A percentile compares a stretch with the other conserved stretches of the same genome.
Evolutionary conservation across 2,329 filamentous ascomycete genomes (phyloP).

Genomic region (Stromatinia cepivora): DNA sequence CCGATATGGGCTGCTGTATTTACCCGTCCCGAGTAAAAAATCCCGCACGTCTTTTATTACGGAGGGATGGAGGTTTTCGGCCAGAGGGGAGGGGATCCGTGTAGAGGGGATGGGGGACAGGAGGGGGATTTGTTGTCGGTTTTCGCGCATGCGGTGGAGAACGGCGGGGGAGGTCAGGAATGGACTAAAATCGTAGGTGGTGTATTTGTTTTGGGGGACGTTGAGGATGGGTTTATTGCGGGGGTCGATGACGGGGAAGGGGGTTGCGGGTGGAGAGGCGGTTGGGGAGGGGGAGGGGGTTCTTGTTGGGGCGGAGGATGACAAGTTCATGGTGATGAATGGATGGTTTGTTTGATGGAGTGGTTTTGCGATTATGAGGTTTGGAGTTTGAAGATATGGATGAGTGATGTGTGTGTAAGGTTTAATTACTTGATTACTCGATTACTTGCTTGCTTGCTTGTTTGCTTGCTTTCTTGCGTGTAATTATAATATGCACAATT

Average conservation of each 20-base stretch:
- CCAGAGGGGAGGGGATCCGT: conserved; percentile 30
- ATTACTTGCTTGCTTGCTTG: too few species aligned
- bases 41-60: conserved; percentile 25
- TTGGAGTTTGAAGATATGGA: neutral
- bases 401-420: neutral
- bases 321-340: too few species aligned
- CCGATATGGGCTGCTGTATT: neutral
- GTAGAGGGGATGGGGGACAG: conserved; percentile 30
- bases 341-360: too few species aligned
- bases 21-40: neutral
- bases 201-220: conserved; percentile 10
- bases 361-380: neutral
- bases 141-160: neutral
- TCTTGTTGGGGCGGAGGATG: too few species aligned
- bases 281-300: too few species aligned
- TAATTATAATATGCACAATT: too few species aligned
- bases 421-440: neutral
- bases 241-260: neutral
- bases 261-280: neutral
- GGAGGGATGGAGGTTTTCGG: conserved; percentile 29
- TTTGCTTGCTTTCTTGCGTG: too few species aligned
- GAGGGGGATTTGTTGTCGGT: conserved; percentile 22
- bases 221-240: neutral
- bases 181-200: conserved; percentile 27
- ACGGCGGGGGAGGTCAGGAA: conserved; percentile 29